Percentiles rank a stretch among this genome's conserved stretches.
Evolutionary conservation across 371 early-diverging fungal species (phyloP).

Genomic region (Capillidium heterosporum): DNA sequence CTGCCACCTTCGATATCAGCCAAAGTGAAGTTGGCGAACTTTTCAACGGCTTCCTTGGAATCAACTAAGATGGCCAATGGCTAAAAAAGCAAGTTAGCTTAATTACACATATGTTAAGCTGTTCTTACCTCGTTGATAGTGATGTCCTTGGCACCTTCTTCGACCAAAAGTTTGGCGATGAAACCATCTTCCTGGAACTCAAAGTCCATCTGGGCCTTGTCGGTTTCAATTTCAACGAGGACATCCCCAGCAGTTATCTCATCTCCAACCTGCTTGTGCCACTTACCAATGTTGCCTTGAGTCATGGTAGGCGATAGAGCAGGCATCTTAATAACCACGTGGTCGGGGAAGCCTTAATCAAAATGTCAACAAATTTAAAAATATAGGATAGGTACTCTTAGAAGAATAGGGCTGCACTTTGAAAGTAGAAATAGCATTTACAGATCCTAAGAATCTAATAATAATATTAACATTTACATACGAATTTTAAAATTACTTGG

Average conservation of each 20-base stretch:
- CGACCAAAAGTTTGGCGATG: constrained; percentile 81
- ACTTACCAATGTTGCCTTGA: constrained; percentile 84
- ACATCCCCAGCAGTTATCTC: constrained; percentile 86
- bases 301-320: constrained; percentile 98
- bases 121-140: constrained; percentile 21
- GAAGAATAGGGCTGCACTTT: no score
- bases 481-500: no score
- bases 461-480: no score
- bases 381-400: no score
- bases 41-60: constrained; percentile 65
- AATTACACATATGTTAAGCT: background rate
- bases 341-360: constrained; percentile 52
- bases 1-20: constrained; percentile 22
- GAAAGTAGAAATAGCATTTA: no score
- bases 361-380: background rate
- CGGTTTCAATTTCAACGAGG: constrained; percentile 95
- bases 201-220: constrained; percentile 99
- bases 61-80: constrained; percentile 88
- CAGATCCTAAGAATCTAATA: no score
- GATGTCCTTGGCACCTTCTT: constrained; percentile 17
- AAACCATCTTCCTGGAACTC: constrained; percentile 97
- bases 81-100: constrained; percentile 17
- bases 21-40: constrained; percentile 60
- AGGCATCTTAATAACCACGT: constrained; percentile 89
- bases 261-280: constrained; percentile 86